Evolutionary conservation across 495 filamentous ascomycete genomes (phyloP), one percentile per base, ranked within the genome.

Genomic region (Daldinia loculata): DNA sequence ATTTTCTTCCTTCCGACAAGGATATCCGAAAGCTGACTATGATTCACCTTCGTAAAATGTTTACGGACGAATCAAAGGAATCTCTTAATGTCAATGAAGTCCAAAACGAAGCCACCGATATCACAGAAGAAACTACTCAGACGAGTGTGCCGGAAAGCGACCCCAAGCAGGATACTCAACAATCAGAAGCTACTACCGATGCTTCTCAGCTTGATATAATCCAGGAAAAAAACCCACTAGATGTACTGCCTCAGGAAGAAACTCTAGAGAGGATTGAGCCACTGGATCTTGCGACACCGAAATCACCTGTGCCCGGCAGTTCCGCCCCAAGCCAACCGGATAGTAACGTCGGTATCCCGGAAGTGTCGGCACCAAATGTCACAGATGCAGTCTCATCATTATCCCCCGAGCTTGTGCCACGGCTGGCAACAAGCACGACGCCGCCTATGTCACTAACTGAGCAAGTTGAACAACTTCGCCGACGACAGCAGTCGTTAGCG

Each of bases 1-100:
- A 94, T 69, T 99, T 95, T 79, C 94, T 99, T 75, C 93, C 93
- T 15, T 97, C 94, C 0, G 96, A 99, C 74, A 98, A 98, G 73
- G 96, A 99, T 80, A 98, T 99, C 67, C 88, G 93, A 65, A 88
- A 94, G 69, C 82, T 99, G 56, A 95, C 96, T 45, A 91, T 94
- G 26, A 84, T 97, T 36, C 96, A 99, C 72, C 84, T 99, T 56
- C 95, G 91, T 79, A 98, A 95, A 76, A 91, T 99, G 60, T 99
- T 98, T 77, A 86, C 96, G 17, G 95, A 99, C 58, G 90, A 91
- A 60, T 90, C 93, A 7, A 88, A 88, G 14, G 87, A 91, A 60
- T 89, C 90, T 22, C 74, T 94, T 2, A 83, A 85, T 6, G 88
- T 88, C n/a, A 85, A 85, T 6, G 91, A 93, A 17, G 81, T 80